These are phyloP conservation scores for Arachnomyces sp. DNA, from an alignment of 2,329 filamentous ascomycete species.

Conservation along the genomic window DNA sequence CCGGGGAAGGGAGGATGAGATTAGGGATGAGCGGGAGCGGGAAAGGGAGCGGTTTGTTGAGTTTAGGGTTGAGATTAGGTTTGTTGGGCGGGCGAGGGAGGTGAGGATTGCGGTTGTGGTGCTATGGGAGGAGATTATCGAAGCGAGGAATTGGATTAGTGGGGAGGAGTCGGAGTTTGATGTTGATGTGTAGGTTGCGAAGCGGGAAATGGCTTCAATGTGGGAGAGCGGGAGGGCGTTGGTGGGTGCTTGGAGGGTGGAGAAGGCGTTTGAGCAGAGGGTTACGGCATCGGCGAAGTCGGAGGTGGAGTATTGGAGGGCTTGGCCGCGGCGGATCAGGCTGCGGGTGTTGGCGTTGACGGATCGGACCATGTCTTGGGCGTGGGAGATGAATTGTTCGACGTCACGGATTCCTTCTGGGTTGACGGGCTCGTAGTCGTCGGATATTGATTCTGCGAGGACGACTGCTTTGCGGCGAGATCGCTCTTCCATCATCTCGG, in stretches of 20 bases:
- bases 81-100: constrained; percentile 69
- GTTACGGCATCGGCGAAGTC: constrained; percentile 37
- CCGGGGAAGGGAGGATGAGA: constrained; percentile 43
- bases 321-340: constrained; percentile 70
- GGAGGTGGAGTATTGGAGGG: constrained; percentile 55
- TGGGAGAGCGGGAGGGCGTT: constrained; percentile 62
- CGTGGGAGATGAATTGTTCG: constrained; percentile 85
- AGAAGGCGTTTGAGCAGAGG: constrained; percentile 38
- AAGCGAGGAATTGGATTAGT: constrained; percentile 62
- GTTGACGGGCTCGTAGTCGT: constrained; percentile 74
- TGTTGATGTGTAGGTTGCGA: constrained; percentile 56
- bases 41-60: constrained; percentile 67
- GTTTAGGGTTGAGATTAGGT: constrained; percentile 69
- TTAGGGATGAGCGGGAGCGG: constrained; percentile 67
- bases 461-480: constrained; percentile 79
- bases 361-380: constrained; percentile 77
- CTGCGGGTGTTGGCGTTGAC: constrained; percentile 77
- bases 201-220: constrained; percentile 62
- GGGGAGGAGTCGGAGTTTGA: constrained; percentile 61
- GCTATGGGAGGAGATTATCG: constrained; percentile 69
- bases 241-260: constrained; percentile 40
- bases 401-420: constrained; percentile 71
- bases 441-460: constrained; percentile 71
- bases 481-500: constrained; percentile 80
- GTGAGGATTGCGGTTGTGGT: constrained; percentile 74